Evolutionary conservation across 202 grass and related monocot genomes (phyloP).

Genomic region (Dendrocalamus latiflorus): DNA sequence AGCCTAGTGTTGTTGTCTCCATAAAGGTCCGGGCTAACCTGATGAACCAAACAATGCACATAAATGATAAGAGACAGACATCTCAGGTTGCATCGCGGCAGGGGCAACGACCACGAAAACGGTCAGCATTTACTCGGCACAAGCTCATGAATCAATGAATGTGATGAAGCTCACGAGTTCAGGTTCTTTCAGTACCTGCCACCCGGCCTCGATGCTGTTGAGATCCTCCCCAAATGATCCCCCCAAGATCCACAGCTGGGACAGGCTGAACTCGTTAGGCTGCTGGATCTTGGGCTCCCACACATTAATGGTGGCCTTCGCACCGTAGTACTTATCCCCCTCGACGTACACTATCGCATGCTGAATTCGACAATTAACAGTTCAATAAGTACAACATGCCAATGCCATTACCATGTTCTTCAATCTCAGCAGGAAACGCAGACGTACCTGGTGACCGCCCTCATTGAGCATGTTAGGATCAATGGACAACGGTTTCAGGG

Average conservation of each 20-base stretch:
- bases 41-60: constrained; percentile 29
- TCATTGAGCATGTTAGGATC: constrained; percentile 64
- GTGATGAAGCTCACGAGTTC: not conserved
- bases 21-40: constrained; percentile 82
- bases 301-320: constrained; percentile 92
- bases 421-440: not conserved
- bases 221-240: constrained; percentile 73
- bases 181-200: constrained; percentile 52
- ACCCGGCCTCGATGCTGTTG: constrained; percentile 87
- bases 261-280: constrained; percentile 75
- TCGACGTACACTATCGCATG: constrained; percentile 69
- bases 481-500: constrained; percentile 39
- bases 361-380: constrained; percentile 38
- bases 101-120: not conserved
- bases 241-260: constrained; percentile 77
- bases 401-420: not conserved
- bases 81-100: not conserved
- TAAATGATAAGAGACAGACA: not conserved
- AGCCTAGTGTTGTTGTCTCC: constrained; percentile 80
- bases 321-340: constrained; percentile 76
- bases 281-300: constrained; percentile 82
- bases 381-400: constrained; percentile 5
- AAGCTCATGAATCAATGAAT: not conserved
- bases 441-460: constrained; percentile 71
- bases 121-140: not conserved